phyloP scores from a whole-genome alignment of 1,284 basidiomycete genomes.

The Ganoderma multipileum region DNA sequence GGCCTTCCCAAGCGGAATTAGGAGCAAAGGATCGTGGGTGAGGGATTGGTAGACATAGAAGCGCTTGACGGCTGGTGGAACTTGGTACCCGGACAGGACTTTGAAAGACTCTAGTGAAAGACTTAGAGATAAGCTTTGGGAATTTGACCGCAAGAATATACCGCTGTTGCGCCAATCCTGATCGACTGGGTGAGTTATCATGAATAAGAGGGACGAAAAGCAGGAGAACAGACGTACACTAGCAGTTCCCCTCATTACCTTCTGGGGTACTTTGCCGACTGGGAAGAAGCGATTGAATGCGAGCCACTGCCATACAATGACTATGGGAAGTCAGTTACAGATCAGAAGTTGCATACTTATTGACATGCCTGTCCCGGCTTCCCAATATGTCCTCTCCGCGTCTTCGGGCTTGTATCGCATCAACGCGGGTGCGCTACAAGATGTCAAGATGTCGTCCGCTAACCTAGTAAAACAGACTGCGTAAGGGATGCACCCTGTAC shows the following conservation, averaged over 20 bases:
- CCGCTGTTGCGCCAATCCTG: conserved; percentile 79
- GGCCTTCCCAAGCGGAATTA: conserved; percentile 49
- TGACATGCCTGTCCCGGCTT: conserved; percentile 38
- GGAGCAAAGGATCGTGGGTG: conserved; percentile 58
- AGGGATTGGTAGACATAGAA: conserved; percentile 52
- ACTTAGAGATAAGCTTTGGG: neutral
- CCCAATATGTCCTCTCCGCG: conserved; percentile 42
- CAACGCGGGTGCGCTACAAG: conserved; percentile 64
- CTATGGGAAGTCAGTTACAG: conserved; percentile 26
- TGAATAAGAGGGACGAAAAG: neutral
- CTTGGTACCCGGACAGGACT: conserved; percentile 55
- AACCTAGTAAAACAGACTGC: conserved; percentile 51
- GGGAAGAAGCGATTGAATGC: conserved; percentile 72
- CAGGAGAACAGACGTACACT: conserved; percentile 52
- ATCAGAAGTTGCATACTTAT: neutral
- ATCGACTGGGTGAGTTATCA: conserved; percentile 2
- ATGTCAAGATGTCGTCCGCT: conserved; percentile 61
- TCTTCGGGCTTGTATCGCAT: conserved; percentile 46
- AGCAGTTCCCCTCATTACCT: conserved; percentile 60
- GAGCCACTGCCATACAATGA: conserved; percentile 73
- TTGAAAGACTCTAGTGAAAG: conserved; percentile 63
- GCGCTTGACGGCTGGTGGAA: conserved; percentile 48
- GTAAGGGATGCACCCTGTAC: neutral
- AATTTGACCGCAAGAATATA: conserved; percentile 38
- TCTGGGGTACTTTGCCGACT: conserved; percentile 46